These are phyloP conservation scores for Naegleria fowleri DNA, from an alignment of 208 protist genomes.

Conservation along the genomic window DNA sequence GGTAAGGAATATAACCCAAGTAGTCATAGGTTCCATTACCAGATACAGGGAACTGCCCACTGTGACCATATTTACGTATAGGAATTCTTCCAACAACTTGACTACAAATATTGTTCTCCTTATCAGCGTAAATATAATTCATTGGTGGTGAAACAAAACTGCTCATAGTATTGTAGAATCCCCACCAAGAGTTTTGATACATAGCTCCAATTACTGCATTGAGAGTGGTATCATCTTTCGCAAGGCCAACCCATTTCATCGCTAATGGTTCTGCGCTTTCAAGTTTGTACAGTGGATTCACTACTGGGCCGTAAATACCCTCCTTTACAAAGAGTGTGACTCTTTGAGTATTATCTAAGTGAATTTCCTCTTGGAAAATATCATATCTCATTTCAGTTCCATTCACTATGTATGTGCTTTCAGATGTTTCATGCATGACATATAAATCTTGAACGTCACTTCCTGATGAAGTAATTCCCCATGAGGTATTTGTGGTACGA, in stretches of 20 bases:
- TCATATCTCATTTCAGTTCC: neutral
- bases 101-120: slow-evolving; percentile 13
- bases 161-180: neutral
- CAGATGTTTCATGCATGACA: neutral
- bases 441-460: slow-evolving; percentile 28
- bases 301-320: neutral
- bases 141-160: neutral
- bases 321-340: neutral
- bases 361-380: neutral
- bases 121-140: slow-evolving; percentile 23
- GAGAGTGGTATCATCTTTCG: neutral
- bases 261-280: neutral
- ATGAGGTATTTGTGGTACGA: slow-evolving; percentile 13
- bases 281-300: neutral
- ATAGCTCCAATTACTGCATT: neutral
- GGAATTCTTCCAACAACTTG: neutral
- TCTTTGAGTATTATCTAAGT: neutral
- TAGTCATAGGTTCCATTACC: neutral
- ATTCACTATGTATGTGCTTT: neutral
- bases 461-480: neutral
- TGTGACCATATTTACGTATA: slow-evolving; percentile 15
- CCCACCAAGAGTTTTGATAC: neutral
- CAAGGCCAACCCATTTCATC: neutral
- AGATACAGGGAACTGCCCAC: neutral
- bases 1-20: neutral